phyloP scores from a whole-genome alignment of 345 rosid genomes.

The Camelina neglecta region DNA sequence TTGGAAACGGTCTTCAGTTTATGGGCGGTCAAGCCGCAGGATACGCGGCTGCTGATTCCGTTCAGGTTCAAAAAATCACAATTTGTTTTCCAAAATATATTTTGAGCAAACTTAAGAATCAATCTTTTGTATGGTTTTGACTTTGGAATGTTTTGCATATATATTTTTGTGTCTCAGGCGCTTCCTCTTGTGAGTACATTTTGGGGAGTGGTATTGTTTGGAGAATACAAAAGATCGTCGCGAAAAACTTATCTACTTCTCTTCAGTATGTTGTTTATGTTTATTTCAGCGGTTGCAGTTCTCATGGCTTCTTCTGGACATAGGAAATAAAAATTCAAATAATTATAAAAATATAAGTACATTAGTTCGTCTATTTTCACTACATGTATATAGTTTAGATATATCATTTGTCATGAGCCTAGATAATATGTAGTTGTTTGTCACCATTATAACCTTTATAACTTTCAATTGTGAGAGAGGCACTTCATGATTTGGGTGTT shows the following conservation, averaged over 20 bases:
- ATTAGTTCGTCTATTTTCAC: too few relatives aligned
- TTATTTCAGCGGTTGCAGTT: conserved; percentile 62
- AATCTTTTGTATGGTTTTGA: neutral
- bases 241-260: conserved; percentile 62
- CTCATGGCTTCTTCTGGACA: conserved; percentile 77
- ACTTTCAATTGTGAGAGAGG: too few relatives aligned
- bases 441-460: too few relatives aligned
- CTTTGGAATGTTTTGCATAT: neutral
- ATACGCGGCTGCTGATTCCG: conserved; percentile 87
- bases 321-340: too few relatives aligned
- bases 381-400: too few relatives aligned
- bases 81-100: neutral
- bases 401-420: too few relatives aligned
- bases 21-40: conserved; percentile 95
- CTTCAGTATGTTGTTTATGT: conserved; percentile 67
- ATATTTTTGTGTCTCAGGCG: conserved; percentile 11
- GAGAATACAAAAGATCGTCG: conserved; percentile 72
- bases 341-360: too few relatives aligned
- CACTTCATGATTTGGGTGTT: too few relatives aligned
- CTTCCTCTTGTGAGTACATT: conserved; percentile 75
- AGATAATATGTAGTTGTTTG: too few relatives aligned
- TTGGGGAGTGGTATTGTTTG: conserved; percentile 73
- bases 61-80: conserved; percentile 53
- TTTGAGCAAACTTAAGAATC: neutral
- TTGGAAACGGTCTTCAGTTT: conserved; percentile 86